Conservation (phyloP, 257 asterid genomes). For the Solanum piurae region DNA sequence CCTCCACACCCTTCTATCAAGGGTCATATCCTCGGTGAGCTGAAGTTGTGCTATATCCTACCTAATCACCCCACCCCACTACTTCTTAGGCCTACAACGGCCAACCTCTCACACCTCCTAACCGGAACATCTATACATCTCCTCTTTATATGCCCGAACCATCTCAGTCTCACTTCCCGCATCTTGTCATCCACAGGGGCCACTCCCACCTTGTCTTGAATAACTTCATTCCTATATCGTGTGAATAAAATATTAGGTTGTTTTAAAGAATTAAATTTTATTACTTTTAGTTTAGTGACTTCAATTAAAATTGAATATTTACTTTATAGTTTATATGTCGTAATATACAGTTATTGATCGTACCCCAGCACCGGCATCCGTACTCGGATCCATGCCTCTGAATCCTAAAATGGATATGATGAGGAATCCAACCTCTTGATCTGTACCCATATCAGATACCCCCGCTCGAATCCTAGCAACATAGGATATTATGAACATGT, state of each 20-base stretch:
- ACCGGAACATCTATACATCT: not conserved
- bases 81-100: not conserved
- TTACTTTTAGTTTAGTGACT: not conserved
- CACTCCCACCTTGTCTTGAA: not conserved
- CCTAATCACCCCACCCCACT: not conserved
- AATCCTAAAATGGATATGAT: not conserved
- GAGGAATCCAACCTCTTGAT: not conserved
- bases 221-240: not conserved
- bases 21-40: too few relatives aligned
- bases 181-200: not conserved
- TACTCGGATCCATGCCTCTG: not conserved
- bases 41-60: too few relatives aligned
- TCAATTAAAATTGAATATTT: not conserved
- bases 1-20: too few relatives aligned
- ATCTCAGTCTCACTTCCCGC: not conserved
- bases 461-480: not conserved
- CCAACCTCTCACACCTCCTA: not conserved
- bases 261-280: not conserved
- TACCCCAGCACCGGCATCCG: accelerated
- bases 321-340: not conserved
- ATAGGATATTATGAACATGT: not conserved
- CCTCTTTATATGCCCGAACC: not conserved
- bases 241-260: not conserved
- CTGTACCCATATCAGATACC: not conserved
- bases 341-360: not conserved